Evolutionary conservation across 2,329 filamentous ascomycete species (phyloP).

Genomic region (Botrytis fabae): DNA sequence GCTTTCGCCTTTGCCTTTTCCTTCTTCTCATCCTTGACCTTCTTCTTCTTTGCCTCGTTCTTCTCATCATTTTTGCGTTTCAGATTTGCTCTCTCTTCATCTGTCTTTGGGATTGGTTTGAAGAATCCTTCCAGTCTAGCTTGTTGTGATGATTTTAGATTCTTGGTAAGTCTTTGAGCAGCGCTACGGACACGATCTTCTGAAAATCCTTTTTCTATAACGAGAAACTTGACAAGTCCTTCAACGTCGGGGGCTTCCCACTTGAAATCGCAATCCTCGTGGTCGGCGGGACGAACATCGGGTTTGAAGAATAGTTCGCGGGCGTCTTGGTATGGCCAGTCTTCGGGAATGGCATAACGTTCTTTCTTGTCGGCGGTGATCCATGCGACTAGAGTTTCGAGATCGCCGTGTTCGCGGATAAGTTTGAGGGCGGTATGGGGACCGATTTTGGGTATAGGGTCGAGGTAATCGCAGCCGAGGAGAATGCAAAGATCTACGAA

Average conservation of each 20-base stretch:
- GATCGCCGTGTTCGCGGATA: conserved; percentile 84
- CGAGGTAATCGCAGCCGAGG: conserved; percentile 95
- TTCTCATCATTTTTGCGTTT: conserved; percentile 96
- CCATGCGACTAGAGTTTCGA: conserved; percentile 83
- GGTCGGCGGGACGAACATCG: conserved; percentile 79
- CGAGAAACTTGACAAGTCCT: conserved; percentile 84
- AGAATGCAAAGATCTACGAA: conserved; percentile 98
- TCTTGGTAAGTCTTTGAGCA: conserved; percentile 80
- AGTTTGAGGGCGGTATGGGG: conserved; percentile 89
- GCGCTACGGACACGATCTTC: conserved; percentile 87
- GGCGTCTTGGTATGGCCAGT: conserved; percentile 94
- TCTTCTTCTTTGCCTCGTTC: conserved; percentile 90
- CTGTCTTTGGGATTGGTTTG: conserved; percentile 86
- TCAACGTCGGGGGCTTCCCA: conserved; percentile 94
- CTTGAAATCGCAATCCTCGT: conserved; percentile 92
- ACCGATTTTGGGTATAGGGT: conserved; percentile 92
- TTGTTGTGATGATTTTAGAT: conserved; percentile 87
- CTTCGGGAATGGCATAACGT: conserved; percentile 86
- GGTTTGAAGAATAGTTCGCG: conserved; percentile 89
- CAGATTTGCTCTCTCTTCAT: conserved; percentile 76
- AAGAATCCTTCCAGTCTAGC: conserved; percentile 94
- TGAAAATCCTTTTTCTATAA: conserved; percentile 93
- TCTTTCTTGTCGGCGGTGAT: conserved; percentile 75
- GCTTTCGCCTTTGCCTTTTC: conserved; percentile 89
- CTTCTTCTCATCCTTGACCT: conserved; percentile 90